A percentile compares a stretch with the other conserved stretches of the same genome.
Evolutionary conservation across 352 stramenopile species (phyloP).

Genomic region (Thalassiosira pacifica): DNA sequence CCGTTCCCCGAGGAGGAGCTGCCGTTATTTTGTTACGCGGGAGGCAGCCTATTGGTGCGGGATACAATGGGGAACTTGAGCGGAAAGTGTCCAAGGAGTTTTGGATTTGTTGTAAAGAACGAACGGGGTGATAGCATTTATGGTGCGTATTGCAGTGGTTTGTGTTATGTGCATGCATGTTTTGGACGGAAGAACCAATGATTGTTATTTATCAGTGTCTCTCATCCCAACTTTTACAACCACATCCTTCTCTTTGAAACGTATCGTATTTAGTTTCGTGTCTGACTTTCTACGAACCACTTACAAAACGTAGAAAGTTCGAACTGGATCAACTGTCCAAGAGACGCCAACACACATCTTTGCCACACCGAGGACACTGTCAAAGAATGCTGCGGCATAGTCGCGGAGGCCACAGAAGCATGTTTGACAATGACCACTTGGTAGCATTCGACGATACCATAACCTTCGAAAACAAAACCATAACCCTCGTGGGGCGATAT

Average conservation of each 20-base stretch:
- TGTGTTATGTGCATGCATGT: background rate
- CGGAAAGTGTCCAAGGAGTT: conserved; percentile 70
- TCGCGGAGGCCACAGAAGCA: background rate
- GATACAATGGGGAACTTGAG: conserved; percentile 73
- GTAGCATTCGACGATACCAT: conserved; percentile 81
- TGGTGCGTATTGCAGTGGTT: conserved; percentile 40
- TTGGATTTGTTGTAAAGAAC: conserved; percentile 87
- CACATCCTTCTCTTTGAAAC: conserved; percentile 2
- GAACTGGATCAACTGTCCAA: conserved; percentile 75
- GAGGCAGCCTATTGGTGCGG: conserved; percentile 75
- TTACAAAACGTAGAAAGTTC: conserved; percentile 67
- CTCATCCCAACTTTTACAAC: background rate
- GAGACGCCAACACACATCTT: conserved; percentile 59
- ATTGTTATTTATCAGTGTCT: background rate
- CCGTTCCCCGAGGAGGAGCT: conserved; percentile 86
- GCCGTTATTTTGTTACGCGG: conserved; percentile 87
- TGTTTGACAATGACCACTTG: conserved; percentile 57
- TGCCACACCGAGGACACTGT: conserved; percentile 70
- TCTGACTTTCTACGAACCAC: conserved; percentile 84
- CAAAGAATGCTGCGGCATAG: conserved; percentile 12
- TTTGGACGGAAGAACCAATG: too few species aligned
- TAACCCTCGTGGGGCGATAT: conserved; percentile 83
- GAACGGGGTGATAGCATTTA: conserved; percentile 85
- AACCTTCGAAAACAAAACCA: conserved; percentile 87
- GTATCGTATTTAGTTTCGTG: conserved; percentile 69